Conservation (phyloP, 2,329 filamentous ascomycete genomes). For the Aureobasidium vineae region DNA sequence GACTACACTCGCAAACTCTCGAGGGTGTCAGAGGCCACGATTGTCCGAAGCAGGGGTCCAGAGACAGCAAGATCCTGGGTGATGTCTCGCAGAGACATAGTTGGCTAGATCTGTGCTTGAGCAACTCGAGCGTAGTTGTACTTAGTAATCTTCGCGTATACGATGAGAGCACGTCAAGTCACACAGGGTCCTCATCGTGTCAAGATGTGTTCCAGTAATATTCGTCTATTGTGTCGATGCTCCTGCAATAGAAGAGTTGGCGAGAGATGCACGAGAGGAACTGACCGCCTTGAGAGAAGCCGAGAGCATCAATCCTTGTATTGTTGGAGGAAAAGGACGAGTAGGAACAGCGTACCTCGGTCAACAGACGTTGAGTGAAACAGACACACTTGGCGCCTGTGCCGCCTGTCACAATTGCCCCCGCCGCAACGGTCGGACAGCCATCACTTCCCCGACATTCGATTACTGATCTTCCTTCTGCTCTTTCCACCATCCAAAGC, state of each 20-base stretch:
- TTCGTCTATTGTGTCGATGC: neutral
- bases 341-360: neutral
- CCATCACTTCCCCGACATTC: constrained; percentile 8
- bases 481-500: constrained; percentile 3
- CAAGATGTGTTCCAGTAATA: neutral
- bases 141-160: neutral
- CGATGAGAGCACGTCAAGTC: neutral
- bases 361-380: neutral
- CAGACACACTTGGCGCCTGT: constrained; percentile 8
- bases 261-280: constrained; percentile 61
- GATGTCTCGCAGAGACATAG: neutral
- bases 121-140: neutral
- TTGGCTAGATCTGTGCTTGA: neutral
- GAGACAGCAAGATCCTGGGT: neutral
- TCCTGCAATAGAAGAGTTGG: neutral
- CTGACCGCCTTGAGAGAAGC: constrained; percentile 93
- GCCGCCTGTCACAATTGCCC: neutral
- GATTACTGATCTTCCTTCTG: constrained; percentile 20
- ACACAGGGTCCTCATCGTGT: neutral
- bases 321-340: constrained; percentile 55
- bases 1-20: too few species aligned
- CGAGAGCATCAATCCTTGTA: constrained; percentile 71
- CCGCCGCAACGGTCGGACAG: constrained; percentile 15
- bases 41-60: neutral
- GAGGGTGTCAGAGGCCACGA: too few species aligned